Evolutionary conservation across 2,329 filamentous ascomycete species (phyloP).

Genomic region (Microcyclospora pomicola): DNA sequence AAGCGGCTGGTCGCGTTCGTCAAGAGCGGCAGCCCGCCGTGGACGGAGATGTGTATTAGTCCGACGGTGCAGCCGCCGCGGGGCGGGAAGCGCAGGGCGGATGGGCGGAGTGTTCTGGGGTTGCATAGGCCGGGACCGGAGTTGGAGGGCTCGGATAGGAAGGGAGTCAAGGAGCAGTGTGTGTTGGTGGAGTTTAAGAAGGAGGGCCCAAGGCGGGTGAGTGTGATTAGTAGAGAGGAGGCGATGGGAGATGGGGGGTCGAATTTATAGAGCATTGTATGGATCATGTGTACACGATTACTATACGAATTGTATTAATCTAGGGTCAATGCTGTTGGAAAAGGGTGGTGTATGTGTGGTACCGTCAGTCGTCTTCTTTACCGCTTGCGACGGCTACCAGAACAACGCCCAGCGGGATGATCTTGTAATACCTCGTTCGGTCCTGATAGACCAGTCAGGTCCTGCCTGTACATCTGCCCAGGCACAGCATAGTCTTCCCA

Average conservation of each 20-base stretch:
- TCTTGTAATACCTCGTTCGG: constrained; percentile 38
- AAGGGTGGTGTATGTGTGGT: not conserved
- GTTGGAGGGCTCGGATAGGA: constrained; percentile 31
- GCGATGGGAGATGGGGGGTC: constrained; percentile 10
- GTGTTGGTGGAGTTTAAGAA: constrained; percentile 43
- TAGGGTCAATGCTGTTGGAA: not conserved
- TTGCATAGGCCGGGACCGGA: constrained; percentile 44
- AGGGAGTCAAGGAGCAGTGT: constrained; percentile 41
- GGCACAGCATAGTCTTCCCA: constrained; percentile 41
- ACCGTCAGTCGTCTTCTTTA: not conserved
- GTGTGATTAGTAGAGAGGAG: constrained; percentile 33
- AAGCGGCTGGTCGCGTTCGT: constrained; percentile 43
- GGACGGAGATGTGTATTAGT: constrained; percentile 31
- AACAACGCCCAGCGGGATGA: constrained; percentile 39
- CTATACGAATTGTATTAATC: not conserved
- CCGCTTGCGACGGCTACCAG: constrained; percentile 11
- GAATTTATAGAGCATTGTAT: constrained; percentile 6
- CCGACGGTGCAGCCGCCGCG: constrained; percentile 25
- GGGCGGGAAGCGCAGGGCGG: constrained; percentile 27
- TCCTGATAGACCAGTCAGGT: constrained; percentile 40
- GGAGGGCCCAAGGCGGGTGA: constrained; percentile 42
- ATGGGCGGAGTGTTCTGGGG: constrained; percentile 38
- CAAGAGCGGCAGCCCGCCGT: constrained; percentile 25
- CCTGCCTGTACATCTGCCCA: constrained; percentile 47
- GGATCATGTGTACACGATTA: not conserved